Evolutionary conservation across 2,329 filamentous ascomycete species (phyloP), one percentile per base, ranked within the genome.

Genomic region (Zasmidium citrigriseum): DNA sequence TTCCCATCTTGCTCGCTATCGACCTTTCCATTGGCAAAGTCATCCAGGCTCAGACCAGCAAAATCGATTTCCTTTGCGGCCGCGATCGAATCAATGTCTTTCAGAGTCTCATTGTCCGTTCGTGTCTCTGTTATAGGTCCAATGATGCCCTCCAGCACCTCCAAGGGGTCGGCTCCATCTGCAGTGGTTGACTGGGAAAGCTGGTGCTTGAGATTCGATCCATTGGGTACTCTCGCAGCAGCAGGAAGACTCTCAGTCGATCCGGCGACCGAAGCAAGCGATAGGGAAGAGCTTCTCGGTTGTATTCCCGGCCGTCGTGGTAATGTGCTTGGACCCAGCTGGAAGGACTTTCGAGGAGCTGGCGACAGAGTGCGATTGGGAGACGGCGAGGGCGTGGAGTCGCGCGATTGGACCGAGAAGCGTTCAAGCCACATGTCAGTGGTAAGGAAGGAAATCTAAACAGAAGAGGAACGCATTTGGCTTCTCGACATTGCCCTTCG

Each of bases 381-480:
- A 60, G 86, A 78, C 70, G 86, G 80, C 57, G 84, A 80, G 76
- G 85, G 79, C 73, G 84, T 86, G 57, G 87, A 83, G 74, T 89
- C 87, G 68, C 83, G 86, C 64, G 89, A 88, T 75, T 89, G 87
- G 68, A 83, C 86, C 64, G 89, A 88, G 65, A 96, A 86, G 73
- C 92, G 89, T 79, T 96, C 92, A 72, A 96, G 86, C 92, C 92
- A 96, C 91, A 96, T 96, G 51, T 49, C 53, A 41, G 14, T n/a
- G 34, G 4, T 50, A 50, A 4, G 18, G 34, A n/a, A 16, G 16
- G 7, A n/a, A 16, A 4, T 11, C 7, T 14, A 34, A 16, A 4
- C 34, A 34, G 10, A 20, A 46, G 23, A 47, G 45, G 47, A n/a
- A n/a, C n/a, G n/a, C n/a, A n/a, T n/a, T n/a, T n/a, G n/a, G n/a